Base-by-base conservation (phyloP, 176 grass and related monocot genomes). In the Stipa capillata region DNA sequence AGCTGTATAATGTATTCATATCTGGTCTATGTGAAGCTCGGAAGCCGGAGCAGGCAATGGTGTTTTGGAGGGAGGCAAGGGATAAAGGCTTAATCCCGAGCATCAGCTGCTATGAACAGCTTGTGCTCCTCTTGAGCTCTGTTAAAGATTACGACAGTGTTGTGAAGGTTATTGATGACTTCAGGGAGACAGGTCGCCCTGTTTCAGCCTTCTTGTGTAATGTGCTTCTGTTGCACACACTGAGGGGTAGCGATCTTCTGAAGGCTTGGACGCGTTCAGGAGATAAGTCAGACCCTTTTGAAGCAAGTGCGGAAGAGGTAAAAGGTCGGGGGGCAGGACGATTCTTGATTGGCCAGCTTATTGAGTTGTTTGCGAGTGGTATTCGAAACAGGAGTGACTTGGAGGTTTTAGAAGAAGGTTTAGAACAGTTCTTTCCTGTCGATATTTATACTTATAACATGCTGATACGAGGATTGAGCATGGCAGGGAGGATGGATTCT, bases 401-500 rank as follows among this genome's bases (percentile, higher is more conserved):
- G 33, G 89, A 91, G 68, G 70, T 87, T 83, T 74, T 95, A 64
- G 96, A 92, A 84, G 89, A 91, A 68, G 78, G 87, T 83, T 74
- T 95, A 52, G 96, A 92, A 85, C 89, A 81, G 52, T 89, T 84
- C 82, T 98, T 95, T 84, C 90, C 96, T 1, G 84, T 98, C 14
- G 90, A 94, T 87, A 64, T 89, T 91, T 98, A 83, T 88, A 95
- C 92, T 64, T 98, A 98, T 52, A 98, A 98, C 80, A 95, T 94
- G 92, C 81, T 98, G 60, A 55, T 98, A 59, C 87, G 87, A 79
- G 92, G 87, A 12, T 52, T 98, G 67, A 72, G 61, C 39, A 93
- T 77, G 71, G 90, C 56, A 49, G 84, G 88, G 59, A 95, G 92
- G 83, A 94, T 98, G 92, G 96, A 95, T 67, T 85, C 83, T 85